Conservation (phyloP, 2,329 filamentous ascomycete species). For the Neopestalotiopsis sp. region DNA sequence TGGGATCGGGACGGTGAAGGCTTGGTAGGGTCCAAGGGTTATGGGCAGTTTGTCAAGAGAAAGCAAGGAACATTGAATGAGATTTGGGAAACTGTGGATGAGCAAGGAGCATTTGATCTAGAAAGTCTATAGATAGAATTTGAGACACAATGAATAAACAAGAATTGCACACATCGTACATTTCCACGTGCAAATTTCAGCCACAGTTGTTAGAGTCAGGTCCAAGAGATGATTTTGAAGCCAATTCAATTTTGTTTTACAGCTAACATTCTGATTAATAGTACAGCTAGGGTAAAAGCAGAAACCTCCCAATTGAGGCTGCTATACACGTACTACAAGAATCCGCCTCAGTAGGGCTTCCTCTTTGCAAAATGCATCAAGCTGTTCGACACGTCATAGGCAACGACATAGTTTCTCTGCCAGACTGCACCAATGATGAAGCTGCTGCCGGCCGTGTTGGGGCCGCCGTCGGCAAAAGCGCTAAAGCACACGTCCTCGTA, state of each 20-base stretch:
- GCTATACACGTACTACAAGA: neutral
- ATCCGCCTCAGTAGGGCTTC: conserved; percentile 19
- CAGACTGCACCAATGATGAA: conserved; percentile 26
- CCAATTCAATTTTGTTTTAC: too few species aligned
- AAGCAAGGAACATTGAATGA: conserved; percentile 23
- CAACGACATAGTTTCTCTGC: conserved; percentile 27
- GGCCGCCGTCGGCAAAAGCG: conserved; percentile 21
- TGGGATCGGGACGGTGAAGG: conserved; percentile 62
- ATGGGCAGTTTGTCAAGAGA: conserved; percentile 27
- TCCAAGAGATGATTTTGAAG: too few species aligned
- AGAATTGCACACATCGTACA: neutral
- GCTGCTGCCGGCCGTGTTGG: conserved; percentile 16
- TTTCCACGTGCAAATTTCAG: too few species aligned
- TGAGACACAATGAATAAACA: neutral
- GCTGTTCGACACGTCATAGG: conserved; percentile 24
- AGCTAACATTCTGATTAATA: too few species aligned
- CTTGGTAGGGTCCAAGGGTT: conserved; percentile 43
- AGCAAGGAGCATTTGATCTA: conserved; percentile 27
- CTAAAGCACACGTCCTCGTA: conserved; percentile 29
- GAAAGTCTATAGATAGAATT: conserved; percentile 36
- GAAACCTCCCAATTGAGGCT: neutral
- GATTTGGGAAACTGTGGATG: conserved; percentile 37
- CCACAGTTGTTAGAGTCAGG: too few species aligned
- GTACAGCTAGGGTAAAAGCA: too few species aligned
- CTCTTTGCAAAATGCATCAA: conserved; percentile 27